A percentile compares a stretch with the other conserved stretches of the same genome.
These are phyloP conservation scores for Globisporangium polare DNA, from an alignment of 352 stramenopile species.

Conservation along the genomic window DNA sequence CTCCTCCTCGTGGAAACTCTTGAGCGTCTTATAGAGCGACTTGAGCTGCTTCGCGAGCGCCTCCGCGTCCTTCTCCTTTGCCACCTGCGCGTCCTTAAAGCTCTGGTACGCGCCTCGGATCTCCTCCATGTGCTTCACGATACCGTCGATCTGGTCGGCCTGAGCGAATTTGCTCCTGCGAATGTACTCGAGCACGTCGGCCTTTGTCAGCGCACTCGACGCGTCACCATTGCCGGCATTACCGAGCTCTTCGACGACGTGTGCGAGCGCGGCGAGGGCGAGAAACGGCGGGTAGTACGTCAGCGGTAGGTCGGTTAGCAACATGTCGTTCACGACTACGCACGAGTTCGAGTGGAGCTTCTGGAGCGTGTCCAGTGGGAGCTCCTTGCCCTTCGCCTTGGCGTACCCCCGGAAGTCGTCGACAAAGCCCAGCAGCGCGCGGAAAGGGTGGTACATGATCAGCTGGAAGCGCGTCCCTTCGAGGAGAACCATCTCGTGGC, in stretches of 20 bases:
- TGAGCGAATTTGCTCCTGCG: slow-evolving; percentile 68
- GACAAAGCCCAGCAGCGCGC: slow-evolving; percentile 74
- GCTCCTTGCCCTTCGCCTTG: slow-evolving; percentile 60
- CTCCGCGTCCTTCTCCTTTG: slow-evolving; percentile 30
- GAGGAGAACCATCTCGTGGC: slow-evolving; percentile 84
- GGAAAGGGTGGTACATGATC: slow-evolving; percentile 89
- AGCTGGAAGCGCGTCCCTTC: slow-evolving; percentile 87
- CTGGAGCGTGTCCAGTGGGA: slow-evolving; percentile 62
- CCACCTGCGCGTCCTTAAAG: slow-evolving; percentile 30
- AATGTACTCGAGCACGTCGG: slow-evolving; percentile 59
- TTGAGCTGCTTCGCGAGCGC: slow-evolving; percentile 68
- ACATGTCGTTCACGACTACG: slow-evolving; percentile 69
- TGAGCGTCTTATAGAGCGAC: slow-evolving; percentile 86
- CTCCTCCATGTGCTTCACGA: slow-evolving; percentile 28
- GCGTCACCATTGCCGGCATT: slow-evolving; percentile 19
- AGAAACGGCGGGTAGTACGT: slow-evolving; percentile 64
- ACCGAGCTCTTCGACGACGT: slow-evolving; percentile 53
- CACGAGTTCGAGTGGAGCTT: slow-evolving; percentile 74
- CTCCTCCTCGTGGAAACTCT: slow-evolving; percentile 71
- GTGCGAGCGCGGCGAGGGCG: slow-evolving; percentile 55
- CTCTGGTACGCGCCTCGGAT: slow-evolving; percentile 33
- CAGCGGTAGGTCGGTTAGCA: slow-evolving; percentile 72
- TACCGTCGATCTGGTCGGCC: slow-evolving; percentile 33
- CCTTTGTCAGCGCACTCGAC: slow-evolving; percentile 25
- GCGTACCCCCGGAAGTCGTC: slow-evolving; percentile 75